Base-by-base conservation (phyloP, 352 stramenopile species). In the Globisporangium lucens region DNA sequence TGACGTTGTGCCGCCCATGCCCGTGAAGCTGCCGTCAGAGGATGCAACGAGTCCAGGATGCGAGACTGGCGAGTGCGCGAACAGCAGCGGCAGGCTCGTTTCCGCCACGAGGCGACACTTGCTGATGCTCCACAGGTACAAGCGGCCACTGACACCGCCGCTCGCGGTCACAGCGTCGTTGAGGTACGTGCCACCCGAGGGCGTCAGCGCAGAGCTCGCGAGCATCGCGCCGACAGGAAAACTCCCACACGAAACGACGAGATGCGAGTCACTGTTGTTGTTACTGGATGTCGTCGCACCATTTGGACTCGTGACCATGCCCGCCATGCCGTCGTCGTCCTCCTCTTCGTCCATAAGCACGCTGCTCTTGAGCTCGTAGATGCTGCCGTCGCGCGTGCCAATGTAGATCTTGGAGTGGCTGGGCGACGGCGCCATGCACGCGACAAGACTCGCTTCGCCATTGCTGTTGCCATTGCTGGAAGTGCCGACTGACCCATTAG, bases 311-410 rank as follows among this genome's bases (percentile, higher is more conserved):
- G 30, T 20, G 65, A 3, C 24, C 52, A 60, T 57, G 27, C 36
- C 53, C 7, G 46, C 17, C 5, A n/a, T 52, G 12, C 24, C 22
- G 8, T 89, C 80, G 5, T 89, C 68, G 0, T 89, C 82, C 8
- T 92, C 83, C 10, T 91, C 83, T 9, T 91, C 82, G 38, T 90
- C 77, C 52, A 74, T 49, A 15, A 75, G 41, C 5, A 88, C 74
- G 55, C 57, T 85, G 12, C 80, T 86, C 47, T 78, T 86, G 41
- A 94, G 66, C 55, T 91, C 83, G 47, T 81, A 92, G 56, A 92
- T 83, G 61, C 81, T 74, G 2, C 83, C 83, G 56, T 74, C 70
- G 7, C 65, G 67, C 24, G 79, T 92, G 5, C 79, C 79, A n/a
- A 91, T 73, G 62, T 85, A 90, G 0, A 85, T 69, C 65, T 87